Evolutionary conservation across 2,329 filamentous ascomycete genomes (phyloP).

Genomic region (Taxawa tesnikishii): DNA sequence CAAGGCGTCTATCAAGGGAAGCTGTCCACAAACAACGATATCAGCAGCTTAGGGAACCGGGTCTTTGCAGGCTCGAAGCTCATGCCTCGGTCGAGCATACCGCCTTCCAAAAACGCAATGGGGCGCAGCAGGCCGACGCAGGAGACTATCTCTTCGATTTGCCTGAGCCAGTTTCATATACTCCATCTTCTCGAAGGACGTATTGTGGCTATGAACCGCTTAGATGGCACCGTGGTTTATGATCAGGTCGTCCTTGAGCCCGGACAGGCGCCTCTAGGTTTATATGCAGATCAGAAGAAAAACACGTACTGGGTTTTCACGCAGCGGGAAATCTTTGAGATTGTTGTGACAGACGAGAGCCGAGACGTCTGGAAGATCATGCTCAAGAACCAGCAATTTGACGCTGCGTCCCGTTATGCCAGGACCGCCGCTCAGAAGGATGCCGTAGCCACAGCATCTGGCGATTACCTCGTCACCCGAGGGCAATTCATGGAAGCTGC

Average conservation of each 20-base stretch:
- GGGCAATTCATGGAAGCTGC: slow-evolving; percentile 79
- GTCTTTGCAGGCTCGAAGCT: slow-evolving; percentile 72
- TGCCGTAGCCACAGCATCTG: slow-evolving; percentile 80
- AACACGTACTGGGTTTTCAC: slow-evolving; percentile 98
- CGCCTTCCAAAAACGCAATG: slow-evolving; percentile 51
- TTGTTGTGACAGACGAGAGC: slow-evolving; percentile 81
- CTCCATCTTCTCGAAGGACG: slow-evolving; percentile 70
- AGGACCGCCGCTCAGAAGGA: slow-evolving; percentile 73
- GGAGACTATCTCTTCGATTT: slow-evolving; percentile 66
- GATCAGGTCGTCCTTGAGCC: slow-evolving; percentile 76
- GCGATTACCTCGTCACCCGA: slow-evolving; percentile 73
- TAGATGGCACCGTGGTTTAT: slow-evolving; percentile 76
- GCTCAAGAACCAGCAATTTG: slow-evolving; percentile 75
- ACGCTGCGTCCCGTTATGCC: slow-evolving; percentile 75
- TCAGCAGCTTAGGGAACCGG: slow-evolving; percentile 55
- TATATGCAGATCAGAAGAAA: slow-evolving; percentile 83
- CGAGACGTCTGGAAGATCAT: slow-evolving; percentile 92
- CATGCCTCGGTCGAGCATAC: slow-evolving; percentile 61
- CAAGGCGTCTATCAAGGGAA: slow-evolving; percentile 84
- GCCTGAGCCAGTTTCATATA: slow-evolving; percentile 88
- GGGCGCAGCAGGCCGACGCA: slow-evolving; percentile 53
- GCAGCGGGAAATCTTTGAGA: slow-evolving; percentile 79
- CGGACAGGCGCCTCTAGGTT: slow-evolving; percentile 66
- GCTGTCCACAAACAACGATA: slow-evolving; percentile 46
- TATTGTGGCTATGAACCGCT: slow-evolving; percentile 72